phyloP scores from a whole-genome alignment of 1,284 basidiomycete genomes.

The Malassezia caprae region DNA sequence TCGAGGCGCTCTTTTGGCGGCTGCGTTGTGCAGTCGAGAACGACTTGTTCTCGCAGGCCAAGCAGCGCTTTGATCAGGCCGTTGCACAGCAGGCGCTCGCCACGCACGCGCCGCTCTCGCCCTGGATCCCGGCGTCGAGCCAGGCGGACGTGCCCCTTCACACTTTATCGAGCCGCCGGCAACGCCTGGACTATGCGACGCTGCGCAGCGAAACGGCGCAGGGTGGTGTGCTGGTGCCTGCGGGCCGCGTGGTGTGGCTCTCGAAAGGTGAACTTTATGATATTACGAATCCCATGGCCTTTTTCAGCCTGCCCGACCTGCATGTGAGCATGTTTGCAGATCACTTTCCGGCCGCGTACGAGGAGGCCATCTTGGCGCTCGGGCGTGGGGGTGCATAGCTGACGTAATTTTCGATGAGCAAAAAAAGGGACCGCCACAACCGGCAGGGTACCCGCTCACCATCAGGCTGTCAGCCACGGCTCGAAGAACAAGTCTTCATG shows the following conservation, averaged over 20 bases:
- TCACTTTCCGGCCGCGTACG: conserved; percentile 45
- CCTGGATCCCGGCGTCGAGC: conserved; percentile 35
- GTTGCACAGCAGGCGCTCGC: conserved; percentile 3
- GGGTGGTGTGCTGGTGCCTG: conserved; percentile 37
- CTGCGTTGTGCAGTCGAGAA: conserved; percentile 42
- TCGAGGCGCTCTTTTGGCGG: conserved; percentile 40
- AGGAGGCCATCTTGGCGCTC: conserved; percentile 34
- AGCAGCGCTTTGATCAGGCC: conserved; percentile 23
- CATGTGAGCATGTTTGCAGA: conserved; percentile 33
- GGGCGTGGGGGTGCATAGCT: not conserved
- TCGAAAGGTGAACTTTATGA: conserved; percentile 27
- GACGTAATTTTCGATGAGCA: not conserved
- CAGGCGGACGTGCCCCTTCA: conserved; percentile 29
- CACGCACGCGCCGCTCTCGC: conserved; percentile 24
- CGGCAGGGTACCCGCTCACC: not conserved
- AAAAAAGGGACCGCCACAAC: not conserved
- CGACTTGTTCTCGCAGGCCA: conserved; percentile 41
- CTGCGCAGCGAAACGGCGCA: conserved; percentile 32
- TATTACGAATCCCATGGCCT: conserved; percentile 32
- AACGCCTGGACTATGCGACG: conserved; percentile 35
- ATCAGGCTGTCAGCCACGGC: not conserved
- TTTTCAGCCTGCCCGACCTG: conserved; percentile 40
- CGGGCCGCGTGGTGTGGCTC: conserved; percentile 38
- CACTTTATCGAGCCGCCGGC: conserved; percentile 30
- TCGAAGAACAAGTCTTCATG: not conserved